phyloP scores from a whole-genome alignment of 2,329 filamentous ascomycete genomes.

The Botryotinia narcissicola region DNA sequence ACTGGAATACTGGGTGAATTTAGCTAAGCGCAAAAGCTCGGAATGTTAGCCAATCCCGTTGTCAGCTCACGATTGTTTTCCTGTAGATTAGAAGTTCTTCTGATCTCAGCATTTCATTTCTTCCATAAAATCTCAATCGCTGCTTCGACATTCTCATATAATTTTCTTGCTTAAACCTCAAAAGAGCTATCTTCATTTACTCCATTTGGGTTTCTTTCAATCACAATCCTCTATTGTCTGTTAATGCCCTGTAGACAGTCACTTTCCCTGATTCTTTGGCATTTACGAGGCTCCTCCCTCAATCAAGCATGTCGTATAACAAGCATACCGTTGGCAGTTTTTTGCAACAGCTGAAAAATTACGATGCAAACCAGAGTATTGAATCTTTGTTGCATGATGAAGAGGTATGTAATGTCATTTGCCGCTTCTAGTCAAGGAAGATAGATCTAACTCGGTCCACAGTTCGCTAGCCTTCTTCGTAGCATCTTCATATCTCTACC shows the following conservation, averaged over 20 bases:
- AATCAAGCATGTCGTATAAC: not conserved
- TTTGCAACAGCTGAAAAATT: not conserved
- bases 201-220: not conserved
- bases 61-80: not conserved
- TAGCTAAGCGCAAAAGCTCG: not conserved
- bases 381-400: not conserved
- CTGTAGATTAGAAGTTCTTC: not conserved
- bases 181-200: no score
- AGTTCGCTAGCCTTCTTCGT: not conserved
- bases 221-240: not conserved
- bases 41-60: not conserved
- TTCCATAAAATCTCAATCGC: no score
- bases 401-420: not conserved
- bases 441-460: not conserved
- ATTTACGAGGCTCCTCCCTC: not conserved
- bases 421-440: no score
- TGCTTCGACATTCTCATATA: no score
- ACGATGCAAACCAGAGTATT: not conserved
- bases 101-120: not conserved
- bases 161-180: no score
- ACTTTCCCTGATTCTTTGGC: not conserved
- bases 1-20: not conserved
- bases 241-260: not conserved
- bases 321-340: not conserved
- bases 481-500: no score